Evolutionary conservation across 352 stramenopile genomes (phyloP), one percentile per base, ranked within the genome.

Genomic region (Globisporangium paddicum): DNA sequence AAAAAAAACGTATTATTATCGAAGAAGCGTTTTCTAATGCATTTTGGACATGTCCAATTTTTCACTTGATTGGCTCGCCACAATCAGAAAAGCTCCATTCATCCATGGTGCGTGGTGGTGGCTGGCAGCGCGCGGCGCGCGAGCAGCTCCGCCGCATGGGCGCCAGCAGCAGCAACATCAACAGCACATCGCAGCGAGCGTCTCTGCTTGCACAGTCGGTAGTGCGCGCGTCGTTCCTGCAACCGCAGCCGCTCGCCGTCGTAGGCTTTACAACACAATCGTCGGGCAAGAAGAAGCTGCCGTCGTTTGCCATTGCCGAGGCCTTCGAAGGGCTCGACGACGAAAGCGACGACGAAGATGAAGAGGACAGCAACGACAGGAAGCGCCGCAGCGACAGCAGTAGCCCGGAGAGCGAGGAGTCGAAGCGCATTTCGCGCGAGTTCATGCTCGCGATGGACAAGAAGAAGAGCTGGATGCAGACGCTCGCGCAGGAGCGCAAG

Each of bases 391-490:
- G 32, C 6, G 10, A 23, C 30, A 35, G 14, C 60, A 60, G 37
- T 34, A 54, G 8, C 18, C 41, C 2, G 37, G 76, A 67, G 26
- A 55, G 71, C 18, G 62, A 75, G 26, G 48, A 69, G 23, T 51
- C 42, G 32, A 67, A 54, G 19, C 67, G 58, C 8, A 60, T 82
- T 2, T 77, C 69, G 21, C 54, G 73, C 56, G 72, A 77, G 37
- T 79, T 89, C 23, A 65, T 73, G 10, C 54, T 61, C n/a, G 79
- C 67, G 4, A 75, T 89, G 75, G 77, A 83, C 51, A 77, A 80
- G 57, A 89, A 89, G 62, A 80, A 72, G 58, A 49, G 65, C 55
- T 89, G 77, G 77, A 82, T 89, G 75, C 68, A 76, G 58, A 59
- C 60, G 46, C 73, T 87, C 42, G 71, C 63, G 2, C 51, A 70